Conservation (phyloP, 805 yeast genomes). For the Candida tibetensis region DNA sequence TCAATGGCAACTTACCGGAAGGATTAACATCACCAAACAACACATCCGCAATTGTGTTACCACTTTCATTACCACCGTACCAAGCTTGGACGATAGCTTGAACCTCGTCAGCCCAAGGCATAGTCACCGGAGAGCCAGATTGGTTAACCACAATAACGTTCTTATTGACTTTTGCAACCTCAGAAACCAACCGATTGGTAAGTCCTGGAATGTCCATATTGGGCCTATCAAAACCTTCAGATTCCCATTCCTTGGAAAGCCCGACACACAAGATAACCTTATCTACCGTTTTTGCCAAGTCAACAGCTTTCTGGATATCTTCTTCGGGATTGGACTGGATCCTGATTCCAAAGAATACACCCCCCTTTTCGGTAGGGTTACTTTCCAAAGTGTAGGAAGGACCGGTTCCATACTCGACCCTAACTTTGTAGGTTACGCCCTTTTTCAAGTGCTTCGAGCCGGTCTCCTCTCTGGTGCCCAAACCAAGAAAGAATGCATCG, state of each 20-base stretch:
- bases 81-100: constrained; percentile 50
- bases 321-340: constrained; percentile 17
- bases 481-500: constrained; percentile 46
- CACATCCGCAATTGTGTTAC: constrained; percentile 59
- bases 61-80: constrained; percentile 58
- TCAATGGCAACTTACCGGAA: constrained; percentile 53
- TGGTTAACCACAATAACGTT: constrained; percentile 55
- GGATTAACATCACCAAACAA: constrained; percentile 61
- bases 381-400: constrained; percentile 30
- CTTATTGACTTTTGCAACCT: constrained; percentile 45
- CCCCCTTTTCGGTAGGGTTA: constrained; percentile 19
- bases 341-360: constrained; percentile 24
- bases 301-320: constrained; percentile 40
- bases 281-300: constrained; percentile 48
- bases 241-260: constrained; percentile 53
- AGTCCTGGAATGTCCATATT: constrained; percentile 50
- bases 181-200: constrained; percentile 44
- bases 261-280: constrained; percentile 54
- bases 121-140: constrained; percentile 59
- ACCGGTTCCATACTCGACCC: constrained; percentile 52
- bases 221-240: constrained; percentile 57
- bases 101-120: constrained; percentile 49
- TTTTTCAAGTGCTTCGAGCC: constrained; percentile 37
- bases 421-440: constrained; percentile 45
- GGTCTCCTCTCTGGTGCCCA: constrained; percentile 53